These are phyloP conservation scores for Iberis pinnata DNA, from an alignment of 345 rosid species.

Conservation along the genomic window DNA sequence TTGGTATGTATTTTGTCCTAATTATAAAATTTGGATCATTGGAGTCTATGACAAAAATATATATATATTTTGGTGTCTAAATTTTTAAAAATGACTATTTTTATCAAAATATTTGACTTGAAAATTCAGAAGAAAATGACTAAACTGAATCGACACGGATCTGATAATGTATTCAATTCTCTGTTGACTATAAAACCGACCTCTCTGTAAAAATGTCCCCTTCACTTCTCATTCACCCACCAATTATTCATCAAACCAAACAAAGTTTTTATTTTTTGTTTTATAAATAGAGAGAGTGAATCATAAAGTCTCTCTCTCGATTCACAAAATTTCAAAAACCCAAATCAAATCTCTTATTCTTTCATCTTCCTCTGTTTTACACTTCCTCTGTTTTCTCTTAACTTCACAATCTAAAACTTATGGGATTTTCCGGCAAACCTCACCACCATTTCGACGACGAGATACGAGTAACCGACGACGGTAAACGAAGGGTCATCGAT, in stretches of 20 bases:
- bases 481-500: slow-evolving; percentile 45
- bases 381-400: slow-evolving; percentile 11
- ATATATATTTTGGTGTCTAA: too few relatives aligned
- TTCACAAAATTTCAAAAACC: neutral
- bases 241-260: neutral
- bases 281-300: neutral
- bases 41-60: too few relatives aligned
- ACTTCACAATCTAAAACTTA: slow-evolving; percentile 14
- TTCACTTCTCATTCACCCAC: slow-evolving; percentile 24
- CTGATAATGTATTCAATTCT: slow-evolving; percentile 8
- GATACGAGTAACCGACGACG: slow-evolving; percentile 34
- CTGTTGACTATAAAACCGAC: slow-evolving; percentile 20
- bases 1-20: too few relatives aligned
- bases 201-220: slow-evolving; percentile 8
- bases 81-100: too few relatives aligned
- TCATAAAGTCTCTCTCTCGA: neutral
- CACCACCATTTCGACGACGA: slow-evolving; percentile 47
- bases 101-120: neutral
- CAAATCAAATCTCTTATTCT: slow-evolving; percentile 25
- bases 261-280: neutral
- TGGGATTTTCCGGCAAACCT: slow-evolving; percentile 45
- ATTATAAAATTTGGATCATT: too few relatives aligned
- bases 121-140: slow-evolving; percentile 8
- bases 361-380: slow-evolving; percentile 33
- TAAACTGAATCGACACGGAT: slow-evolving; percentile 22